Conservation (phyloP, 306 rosid genomes). For the Vigna angularis region DNA sequence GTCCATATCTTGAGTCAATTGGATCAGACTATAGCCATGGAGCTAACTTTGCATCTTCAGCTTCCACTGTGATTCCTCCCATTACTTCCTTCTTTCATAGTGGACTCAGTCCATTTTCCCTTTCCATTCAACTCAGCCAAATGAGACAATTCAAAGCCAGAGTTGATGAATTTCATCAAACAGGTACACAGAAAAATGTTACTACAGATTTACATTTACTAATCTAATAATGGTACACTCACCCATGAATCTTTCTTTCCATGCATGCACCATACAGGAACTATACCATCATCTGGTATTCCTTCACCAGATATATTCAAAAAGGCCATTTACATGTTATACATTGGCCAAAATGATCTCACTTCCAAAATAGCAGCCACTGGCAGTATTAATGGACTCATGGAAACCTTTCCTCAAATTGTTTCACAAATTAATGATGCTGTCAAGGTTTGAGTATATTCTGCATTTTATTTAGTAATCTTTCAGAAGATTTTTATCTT, state of each 20-base stretch:
- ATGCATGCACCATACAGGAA: neutral
- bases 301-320: conserved; percentile 70
- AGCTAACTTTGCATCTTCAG: conserved; percentile 76
- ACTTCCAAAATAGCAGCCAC: conserved; percentile 69
- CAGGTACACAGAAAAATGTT: conserved; percentile 43
- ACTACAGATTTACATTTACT: neutral
- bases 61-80: conserved; percentile 79
- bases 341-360: conserved; percentile 95
- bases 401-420: conserved; percentile 67
- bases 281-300: conserved; percentile 35
- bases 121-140: conserved; percentile 82
- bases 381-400: conserved; percentile 66
- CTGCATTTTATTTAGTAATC: neutral
- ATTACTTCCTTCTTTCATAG: conserved; percentile 58
- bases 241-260: neutral
- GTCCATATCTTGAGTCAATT: conserved; percentile 79
- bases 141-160: conserved; percentile 69
- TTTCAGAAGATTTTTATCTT: neutral
- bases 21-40: conserved; percentile 73
- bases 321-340: conserved; percentile 72
- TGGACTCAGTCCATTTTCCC: conserved; percentile 83
- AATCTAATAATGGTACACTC: neutral
- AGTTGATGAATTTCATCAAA: conserved; percentile 55
- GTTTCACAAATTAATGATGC: conserved; percentile 65
- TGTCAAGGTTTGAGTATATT: conserved; percentile 57